Percentiles rank a stretch among this genome's conserved stretches.
These are phyloP conservation scores for Pseudocercospora crystallina DNA, from an alignment of 2,329 filamentous ascomycete species.

Conservation along the genomic window DNA sequence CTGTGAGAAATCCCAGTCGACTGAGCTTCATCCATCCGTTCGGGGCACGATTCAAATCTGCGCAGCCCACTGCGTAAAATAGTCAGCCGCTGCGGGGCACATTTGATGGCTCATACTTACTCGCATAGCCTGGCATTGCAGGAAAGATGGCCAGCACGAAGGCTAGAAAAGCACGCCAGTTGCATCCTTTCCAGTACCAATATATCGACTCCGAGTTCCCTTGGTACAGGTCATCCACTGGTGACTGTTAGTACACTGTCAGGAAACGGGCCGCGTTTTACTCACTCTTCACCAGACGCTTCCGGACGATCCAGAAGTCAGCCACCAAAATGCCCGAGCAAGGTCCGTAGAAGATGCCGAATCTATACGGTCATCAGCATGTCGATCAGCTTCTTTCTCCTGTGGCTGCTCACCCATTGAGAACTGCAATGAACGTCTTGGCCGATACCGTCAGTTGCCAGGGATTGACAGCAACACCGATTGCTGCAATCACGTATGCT, in stretches of 20 bases:
- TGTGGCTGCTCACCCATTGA: constrained; percentile 18
- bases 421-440: constrained; percentile 30
- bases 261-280: not conserved
- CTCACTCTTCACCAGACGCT: constrained; percentile 22
- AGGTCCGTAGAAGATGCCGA: constrained; percentile 31
- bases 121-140: constrained; percentile 18
- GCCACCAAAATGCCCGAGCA: constrained; percentile 28
- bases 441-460: constrained; percentile 30
- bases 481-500: constrained; percentile 28
- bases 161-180: constrained; percentile 28
- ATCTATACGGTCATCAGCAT: constrained; percentile 10
- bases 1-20: constrained; percentile 14
- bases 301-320: constrained; percentile 32
- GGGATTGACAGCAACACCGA: constrained; percentile 27
- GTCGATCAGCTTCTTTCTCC: not conserved
- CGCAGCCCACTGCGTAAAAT: constrained; percentile 1
- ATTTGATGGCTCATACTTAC: not conserved
- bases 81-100: not conserved
- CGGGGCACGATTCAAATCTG: constrained; percentile 6
- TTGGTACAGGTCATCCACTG: constrained; percentile 29
- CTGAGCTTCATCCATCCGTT: constrained; percentile 17
- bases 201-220: constrained; percentile 25
- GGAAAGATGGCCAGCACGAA: constrained; percentile 23
- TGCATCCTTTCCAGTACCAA: constrained; percentile 29
- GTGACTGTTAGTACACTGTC: not conserved